A percentile compares a stretch with the other conserved stretches of the same genome.
Conservation (phyloP, 305 asterid species). For the Solanum hybrid region DNA sequence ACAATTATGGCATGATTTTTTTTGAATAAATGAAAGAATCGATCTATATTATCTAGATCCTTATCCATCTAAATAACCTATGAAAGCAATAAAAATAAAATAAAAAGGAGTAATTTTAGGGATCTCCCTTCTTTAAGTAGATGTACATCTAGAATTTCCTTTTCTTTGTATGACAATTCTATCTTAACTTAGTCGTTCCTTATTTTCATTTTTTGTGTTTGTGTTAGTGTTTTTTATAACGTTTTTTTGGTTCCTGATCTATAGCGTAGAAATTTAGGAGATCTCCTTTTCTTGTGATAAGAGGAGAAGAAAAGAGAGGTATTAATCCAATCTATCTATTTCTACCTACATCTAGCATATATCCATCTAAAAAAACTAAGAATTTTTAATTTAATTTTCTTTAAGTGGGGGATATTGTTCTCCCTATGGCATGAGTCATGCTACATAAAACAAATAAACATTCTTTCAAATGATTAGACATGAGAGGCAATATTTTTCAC, state of each 20-base stretch:
- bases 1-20: background rate
- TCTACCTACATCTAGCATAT: background rate
- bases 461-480: too few species aligned
- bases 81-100: background rate
- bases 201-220: background rate
- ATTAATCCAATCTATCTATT: background rate
- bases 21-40: background rate
- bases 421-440: too few species aligned
- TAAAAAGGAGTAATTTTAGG: background rate
- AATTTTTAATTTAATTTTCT: too few species aligned
- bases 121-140: background rate
- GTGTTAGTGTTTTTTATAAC: background rate
- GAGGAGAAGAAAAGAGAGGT: background rate
- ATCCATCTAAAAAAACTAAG: background rate
- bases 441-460: too few species aligned
- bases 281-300: background rate
- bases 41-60: background rate
- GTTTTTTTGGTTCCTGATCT: background rate
- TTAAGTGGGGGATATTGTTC: too few species aligned
- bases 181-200: background rate
- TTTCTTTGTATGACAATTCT: background rate
- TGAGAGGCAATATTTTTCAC: too few species aligned
- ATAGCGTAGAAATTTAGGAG: background rate
- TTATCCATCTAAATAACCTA: background rate
- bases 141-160: background rate